Conservation (phyloP, 2,329 filamentous ascomycete genomes). For the Pseudocercospora cruenta region DNA sequence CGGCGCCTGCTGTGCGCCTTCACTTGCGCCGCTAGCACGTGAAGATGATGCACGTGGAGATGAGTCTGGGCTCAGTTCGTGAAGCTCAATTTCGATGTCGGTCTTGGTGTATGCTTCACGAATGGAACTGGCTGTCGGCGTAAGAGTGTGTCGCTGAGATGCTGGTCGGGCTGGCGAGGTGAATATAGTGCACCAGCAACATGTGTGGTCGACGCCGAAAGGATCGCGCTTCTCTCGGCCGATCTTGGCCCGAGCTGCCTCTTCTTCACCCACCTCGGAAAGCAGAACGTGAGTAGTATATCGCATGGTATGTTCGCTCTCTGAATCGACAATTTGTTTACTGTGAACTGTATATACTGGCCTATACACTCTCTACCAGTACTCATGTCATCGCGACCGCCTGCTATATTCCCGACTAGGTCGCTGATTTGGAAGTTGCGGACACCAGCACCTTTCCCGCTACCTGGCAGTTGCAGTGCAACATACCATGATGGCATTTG, state of each 20-base stretch:
- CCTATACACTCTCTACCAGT: background rate
- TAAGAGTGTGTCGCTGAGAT: conserved; percentile 3
- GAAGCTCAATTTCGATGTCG: conserved; percentile 20
- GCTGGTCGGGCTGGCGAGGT: conserved; percentile 19
- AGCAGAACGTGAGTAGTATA: conserved; percentile 16
- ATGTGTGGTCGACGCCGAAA: conserved; percentile 9
- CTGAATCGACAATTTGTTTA: background rate
- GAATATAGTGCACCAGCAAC: conserved; percentile 21
- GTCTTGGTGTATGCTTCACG: background rate
- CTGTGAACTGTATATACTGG: background rate
- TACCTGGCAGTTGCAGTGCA: background rate
- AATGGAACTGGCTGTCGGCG: background rate
- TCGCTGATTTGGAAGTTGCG: background rate
- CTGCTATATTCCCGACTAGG: background rate
- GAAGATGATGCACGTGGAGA: conserved; percentile 18
- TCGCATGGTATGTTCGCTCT: background rate
- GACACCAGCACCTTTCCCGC: background rate
- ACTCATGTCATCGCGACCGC: background rate
- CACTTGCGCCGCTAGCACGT: conserved; percentile 12
- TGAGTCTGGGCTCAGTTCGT: conserved; percentile 11
- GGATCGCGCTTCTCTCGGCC: conserved; percentile 7
- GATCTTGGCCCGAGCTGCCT: background rate
- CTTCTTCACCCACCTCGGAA: background rate
- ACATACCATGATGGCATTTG: background rate
- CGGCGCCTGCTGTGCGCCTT: conserved; percentile 14